Evolutionary conservation across 1,139 yeast species (phyloP), one percentile per base, ranked within the genome.

Genomic region (Candida albicans): DNA sequence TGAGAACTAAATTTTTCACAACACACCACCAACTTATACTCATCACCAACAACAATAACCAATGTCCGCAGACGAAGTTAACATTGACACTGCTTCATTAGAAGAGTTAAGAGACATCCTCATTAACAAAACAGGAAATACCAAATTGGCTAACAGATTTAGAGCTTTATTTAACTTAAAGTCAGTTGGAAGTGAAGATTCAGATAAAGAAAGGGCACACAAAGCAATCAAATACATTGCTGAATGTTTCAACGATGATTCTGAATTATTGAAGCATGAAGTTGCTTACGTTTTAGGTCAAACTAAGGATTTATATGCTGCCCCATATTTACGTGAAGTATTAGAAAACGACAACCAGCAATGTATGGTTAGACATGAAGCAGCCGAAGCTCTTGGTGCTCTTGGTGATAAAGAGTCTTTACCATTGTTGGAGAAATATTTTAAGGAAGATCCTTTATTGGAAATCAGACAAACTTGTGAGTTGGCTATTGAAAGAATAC

Each of bases 271-370:
- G 61, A 95, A 95, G 70, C 99, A 95, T 62, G 99, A 95, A 67
- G 95, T 93, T 44, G 99, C 99, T 6, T 95, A 95, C 58, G 98
- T 93, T n/a, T 73, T 95, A 51, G 99, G 99, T 35, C 99, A 95
- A 67, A 90, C 97, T 41, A 83, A 86, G 59, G 91, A 91, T 67
- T 62, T 83, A 53, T 67, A 79, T 44, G 91, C 96, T 45, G 87
- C 95, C 44, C 83, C 85, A 37, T 76, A 81, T 45, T 76, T 95
- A 51, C 79, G 89, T 62, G 73, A 75, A n/a, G 95, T 88, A 30
- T 76, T 93, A 55, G 67, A 70, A 45, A 84, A 86, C 61, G 58
- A 72, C 40, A 68, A 71, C 46, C 98, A 95, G 68, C 93, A 86
- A 62, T 75, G 87, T 47, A 95, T 95, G 98, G 99, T 95, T 31